Evolutionary conservation across 2,329 filamentous ascomycete species (phyloP).

Genomic region (Dactylellina cionopaga): DNA sequence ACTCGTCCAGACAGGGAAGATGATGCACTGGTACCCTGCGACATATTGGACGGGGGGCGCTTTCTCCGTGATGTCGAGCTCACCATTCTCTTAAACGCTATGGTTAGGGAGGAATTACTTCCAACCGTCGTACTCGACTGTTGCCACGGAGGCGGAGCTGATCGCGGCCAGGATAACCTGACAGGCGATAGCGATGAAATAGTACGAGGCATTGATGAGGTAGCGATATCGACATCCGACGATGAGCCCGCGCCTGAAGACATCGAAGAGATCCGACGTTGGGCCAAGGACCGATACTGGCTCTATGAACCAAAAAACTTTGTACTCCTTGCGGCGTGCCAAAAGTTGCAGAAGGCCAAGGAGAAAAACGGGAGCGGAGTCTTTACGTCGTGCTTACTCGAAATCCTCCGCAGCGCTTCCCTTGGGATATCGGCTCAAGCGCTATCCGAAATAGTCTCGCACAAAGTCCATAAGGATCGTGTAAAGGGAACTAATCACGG

Average conservation of each 20-base stretch:
- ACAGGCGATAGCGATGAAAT: background rate
- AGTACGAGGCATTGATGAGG: no score
- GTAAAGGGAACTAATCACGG: background rate
- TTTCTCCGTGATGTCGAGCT: conserved; percentile 46
- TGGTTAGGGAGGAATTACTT: conserved; percentile 44
- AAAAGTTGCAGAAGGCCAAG: background rate
- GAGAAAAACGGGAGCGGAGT: no score
- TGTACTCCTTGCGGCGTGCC: background rate
- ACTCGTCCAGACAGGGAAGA: conserved; percentile 26
- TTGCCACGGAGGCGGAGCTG: conserved; percentile 51
- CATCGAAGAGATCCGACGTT: background rate
- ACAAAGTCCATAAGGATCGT: background rate
- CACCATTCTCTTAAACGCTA: conserved; percentile 28
- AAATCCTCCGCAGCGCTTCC: background rate
- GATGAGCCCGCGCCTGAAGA: no score
- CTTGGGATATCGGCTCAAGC: background rate
- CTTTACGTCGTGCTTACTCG: background rate
- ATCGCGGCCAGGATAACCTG: conserved; percentile 8
- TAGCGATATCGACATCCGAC: no score
- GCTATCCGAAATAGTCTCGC: background rate
- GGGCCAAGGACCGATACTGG: background rate
- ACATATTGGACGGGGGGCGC: conserved; percentile 4
- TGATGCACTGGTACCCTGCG: conserved; percentile 31
- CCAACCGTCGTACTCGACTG: conserved; percentile 53
- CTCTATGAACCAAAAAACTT: background rate